These are phyloP conservation scores for Sedum album DNA, from an alignment of 164 flowering plant species.

Conservation along the genomic window DNA sequence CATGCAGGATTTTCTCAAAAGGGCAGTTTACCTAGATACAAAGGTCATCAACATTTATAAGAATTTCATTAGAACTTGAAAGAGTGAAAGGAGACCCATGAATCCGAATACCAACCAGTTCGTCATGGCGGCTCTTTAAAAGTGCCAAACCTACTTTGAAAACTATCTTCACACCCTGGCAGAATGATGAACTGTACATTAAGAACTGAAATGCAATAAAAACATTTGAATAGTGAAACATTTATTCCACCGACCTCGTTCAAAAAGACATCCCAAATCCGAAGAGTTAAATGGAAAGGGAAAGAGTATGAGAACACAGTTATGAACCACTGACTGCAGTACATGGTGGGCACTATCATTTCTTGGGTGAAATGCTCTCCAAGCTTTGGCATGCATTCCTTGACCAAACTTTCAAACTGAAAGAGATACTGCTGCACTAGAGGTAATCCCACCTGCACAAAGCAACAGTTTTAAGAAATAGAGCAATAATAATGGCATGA, in stretches of 20 bases:
- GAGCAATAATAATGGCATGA: background rate
- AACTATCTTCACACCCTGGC: conserved; percentile 84
- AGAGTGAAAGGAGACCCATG: conserved; percentile 5
- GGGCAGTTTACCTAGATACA: conserved; percentile 62
- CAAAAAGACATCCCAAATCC: conserved; percentile 98
- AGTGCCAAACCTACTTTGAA: conserved; percentile 95
- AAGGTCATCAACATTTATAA: conserved; percentile 6
- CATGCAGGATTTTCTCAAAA: conserved; percentile 87
- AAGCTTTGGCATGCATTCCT: conserved; percentile 73
- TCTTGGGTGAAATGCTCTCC: conserved; percentile 89
- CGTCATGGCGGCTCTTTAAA: conserved; percentile 78
- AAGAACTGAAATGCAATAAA: conserved; percentile 1
- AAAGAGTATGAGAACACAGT: conserved; percentile 97
- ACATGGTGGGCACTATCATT: conserved; percentile 96
- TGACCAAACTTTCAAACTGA: conserved; percentile 80
- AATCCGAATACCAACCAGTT: conserved; percentile 47
- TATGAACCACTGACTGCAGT: conserved; percentile 99
- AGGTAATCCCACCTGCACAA: conserved; percentile 54
- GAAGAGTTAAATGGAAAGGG: conserved; percentile 92
- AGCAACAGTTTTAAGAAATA: background rate
- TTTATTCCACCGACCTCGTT: conserved; percentile 52
- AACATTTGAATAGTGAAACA: background rate
- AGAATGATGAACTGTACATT: background rate
- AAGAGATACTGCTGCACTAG: conserved; percentile 97
- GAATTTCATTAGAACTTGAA: background rate